A percentile compares a stretch with the other conserved stretches of the same genome.
Conservation (phyloP, 345 rosid genomes). For the Erucastrum elatum region DNA sequence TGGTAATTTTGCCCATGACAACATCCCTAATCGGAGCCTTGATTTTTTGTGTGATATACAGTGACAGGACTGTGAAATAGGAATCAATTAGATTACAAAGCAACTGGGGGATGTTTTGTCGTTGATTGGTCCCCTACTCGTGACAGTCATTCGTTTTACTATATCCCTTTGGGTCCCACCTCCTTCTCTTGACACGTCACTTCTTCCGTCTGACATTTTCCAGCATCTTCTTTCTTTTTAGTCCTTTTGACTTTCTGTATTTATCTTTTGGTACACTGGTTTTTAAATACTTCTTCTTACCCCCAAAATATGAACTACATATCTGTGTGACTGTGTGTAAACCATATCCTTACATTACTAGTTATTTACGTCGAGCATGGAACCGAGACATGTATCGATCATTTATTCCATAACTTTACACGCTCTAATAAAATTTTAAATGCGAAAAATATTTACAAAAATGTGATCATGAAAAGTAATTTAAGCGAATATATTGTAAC, state of each 20-base stretch:
- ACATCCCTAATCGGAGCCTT: too few relatives aligned
- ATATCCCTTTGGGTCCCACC: conserved; percentile 21
- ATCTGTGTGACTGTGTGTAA: neutral
- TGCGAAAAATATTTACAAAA: neutral
- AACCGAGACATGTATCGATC: neutral
- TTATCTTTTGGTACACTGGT: neutral
- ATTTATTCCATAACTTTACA: neutral
- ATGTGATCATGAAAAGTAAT: neutral
- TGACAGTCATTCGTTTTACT: conserved; percentile 33
- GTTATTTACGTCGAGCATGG: neutral
- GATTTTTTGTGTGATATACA: neutral
- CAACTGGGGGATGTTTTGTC: conserved; percentile 22
- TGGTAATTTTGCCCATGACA: too few relatives aligned
- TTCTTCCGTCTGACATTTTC: conserved; percentile 31
- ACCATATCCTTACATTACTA: neutral
- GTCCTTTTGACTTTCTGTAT: conserved; percentile 8
- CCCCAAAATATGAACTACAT: neutral
- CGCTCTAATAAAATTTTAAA: neutral
- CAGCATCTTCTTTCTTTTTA: neutral
- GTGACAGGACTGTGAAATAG: conserved; percentile 37
- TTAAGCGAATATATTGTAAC: neutral
- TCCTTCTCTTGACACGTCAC: conserved; percentile 35
- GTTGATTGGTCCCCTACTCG: conserved; percentile 38
- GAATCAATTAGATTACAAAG: conserved; percentile 15
- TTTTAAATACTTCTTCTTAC: neutral